These are phyloP conservation scores for Ochetophila trinervis DNA, from an alignment of 306 rosid species.

Conservation along the genomic window DNA sequence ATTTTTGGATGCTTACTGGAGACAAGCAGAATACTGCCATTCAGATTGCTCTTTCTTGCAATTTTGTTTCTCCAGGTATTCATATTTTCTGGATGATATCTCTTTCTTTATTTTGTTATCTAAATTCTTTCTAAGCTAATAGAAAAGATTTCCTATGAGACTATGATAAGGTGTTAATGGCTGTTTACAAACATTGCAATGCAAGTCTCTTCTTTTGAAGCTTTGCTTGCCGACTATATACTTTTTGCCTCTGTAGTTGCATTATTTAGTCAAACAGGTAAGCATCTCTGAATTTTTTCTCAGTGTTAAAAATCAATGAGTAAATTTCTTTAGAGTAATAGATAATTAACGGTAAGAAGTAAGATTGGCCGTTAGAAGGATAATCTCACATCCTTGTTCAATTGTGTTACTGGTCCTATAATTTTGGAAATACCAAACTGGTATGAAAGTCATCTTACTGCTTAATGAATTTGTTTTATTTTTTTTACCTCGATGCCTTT, in stretches of 20 bases:
- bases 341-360: no score
- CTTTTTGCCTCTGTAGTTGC: background rate
- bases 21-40: conserved; percentile 97
- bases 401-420: no score
- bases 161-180: background rate
- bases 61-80: conserved; percentile 94
- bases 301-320: no score
- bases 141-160: background rate
- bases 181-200: background rate
- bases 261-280: background rate
- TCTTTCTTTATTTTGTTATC: conserved; percentile 1
- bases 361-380: no score
- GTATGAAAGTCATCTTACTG: no score
- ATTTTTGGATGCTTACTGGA: conserved; percentile 99
- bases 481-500: no score
- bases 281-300: background rate
- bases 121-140: conserved; percentile 4
- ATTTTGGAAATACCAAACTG: no score
- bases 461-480: no score
- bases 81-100: conserved; percentile 1
- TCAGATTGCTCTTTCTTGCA: conserved; percentile 96
- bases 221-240: background rate
- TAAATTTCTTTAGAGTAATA: no score
- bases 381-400: no score
- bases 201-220: conserved; percentile 2